phyloP scores from a whole-genome alignment of 495 filamentous ascomycete genomes.

The Cenococcum geophilum region DNA sequence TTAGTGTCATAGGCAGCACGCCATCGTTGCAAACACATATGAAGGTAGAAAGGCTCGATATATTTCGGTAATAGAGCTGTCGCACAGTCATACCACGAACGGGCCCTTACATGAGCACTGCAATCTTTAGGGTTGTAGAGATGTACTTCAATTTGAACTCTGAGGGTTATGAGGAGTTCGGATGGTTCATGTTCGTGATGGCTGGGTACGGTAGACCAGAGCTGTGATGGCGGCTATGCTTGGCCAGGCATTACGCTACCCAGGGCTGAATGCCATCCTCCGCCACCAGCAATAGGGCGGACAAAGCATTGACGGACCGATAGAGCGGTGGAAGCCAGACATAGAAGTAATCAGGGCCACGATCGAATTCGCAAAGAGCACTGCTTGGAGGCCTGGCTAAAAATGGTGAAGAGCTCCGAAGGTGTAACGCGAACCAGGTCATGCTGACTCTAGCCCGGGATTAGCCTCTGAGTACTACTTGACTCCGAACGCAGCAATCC shows the following conservation, averaged over 20 bases:
- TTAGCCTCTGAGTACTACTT: too few relatives aligned
- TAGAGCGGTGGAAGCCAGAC: neutral
- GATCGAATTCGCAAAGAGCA: neutral
- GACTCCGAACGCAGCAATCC: too few relatives aligned
- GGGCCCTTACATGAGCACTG: constrained; percentile 8
- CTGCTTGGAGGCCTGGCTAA: too few relatives aligned
- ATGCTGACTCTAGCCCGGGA: too few relatives aligned
- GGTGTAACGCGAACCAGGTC: too few relatives aligned
- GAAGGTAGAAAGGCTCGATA: constrained; percentile 9
- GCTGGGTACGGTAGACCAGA: too few relatives aligned
- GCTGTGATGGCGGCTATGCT: too few relatives aligned
- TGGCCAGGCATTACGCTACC: too few relatives aligned
- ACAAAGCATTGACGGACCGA: constrained; percentile 1
- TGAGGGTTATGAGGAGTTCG: neutral
- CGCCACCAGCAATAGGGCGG: neutral
- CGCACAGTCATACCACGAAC: constrained; percentile 6
- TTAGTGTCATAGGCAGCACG: neutral
- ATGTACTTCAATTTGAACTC: neutral
- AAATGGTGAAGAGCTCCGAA: too few relatives aligned
- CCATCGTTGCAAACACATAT: constrained; percentile 10
- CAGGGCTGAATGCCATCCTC: too few relatives aligned
- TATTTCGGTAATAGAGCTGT: constrained; percentile 6
- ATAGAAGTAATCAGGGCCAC: neutral
- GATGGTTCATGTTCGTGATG: neutral
- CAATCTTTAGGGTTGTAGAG: constrained; percentile 4